A percentile compares a stretch with the other conserved stretches of the same genome.
phyloP scores from a whole-genome alignment of 2,329 filamentous ascomycete species.

The Lachnellula cervina region DNA sequence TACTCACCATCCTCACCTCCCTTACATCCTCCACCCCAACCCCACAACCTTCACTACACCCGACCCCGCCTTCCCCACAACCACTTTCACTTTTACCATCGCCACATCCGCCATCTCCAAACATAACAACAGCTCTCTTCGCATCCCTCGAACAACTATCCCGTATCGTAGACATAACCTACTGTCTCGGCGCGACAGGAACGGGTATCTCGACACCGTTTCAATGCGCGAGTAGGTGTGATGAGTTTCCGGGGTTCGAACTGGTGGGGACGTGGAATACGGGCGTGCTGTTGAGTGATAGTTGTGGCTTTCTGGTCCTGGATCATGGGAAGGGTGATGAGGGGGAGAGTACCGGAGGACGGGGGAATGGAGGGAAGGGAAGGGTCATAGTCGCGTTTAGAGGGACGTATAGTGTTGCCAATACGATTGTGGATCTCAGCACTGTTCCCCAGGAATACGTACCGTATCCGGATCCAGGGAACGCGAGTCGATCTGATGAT shows the following conservation, averaged over 20 bases:
- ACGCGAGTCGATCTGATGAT: background rate
- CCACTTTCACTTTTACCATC: background rate
- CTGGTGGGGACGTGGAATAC: constrained; percentile 85
- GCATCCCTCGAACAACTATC: constrained; percentile 78
- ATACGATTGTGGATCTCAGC: constrained; percentile 85
- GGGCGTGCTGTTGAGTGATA: constrained; percentile 78
- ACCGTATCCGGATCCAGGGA: constrained; percentile 61
- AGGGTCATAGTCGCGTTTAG: constrained; percentile 84
- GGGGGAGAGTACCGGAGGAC: background rate
- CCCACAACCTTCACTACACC: constrained; percentile 3
- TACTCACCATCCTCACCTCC: constrained; percentile 3
- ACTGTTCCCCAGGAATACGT: constrained; percentile 87
- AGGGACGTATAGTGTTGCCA: constrained; percentile 89
- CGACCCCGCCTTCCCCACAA: background rate
- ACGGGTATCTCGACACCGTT: constrained; percentile 82
- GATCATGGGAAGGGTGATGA: constrained; percentile 51
- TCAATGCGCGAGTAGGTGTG: constrained; percentile 75
- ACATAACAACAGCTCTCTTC: constrained; percentile 63
- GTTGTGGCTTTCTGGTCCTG: constrained; percentile 89
- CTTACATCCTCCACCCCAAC: constrained; percentile 15
- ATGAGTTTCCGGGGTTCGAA: constrained; percentile 74
- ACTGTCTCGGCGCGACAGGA: constrained; percentile 81
- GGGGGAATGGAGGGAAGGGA: constrained; percentile 6
- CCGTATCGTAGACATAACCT: constrained; percentile 89
- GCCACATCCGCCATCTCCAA: constrained; percentile 1